Conservation (phyloP, 768 basidiomycete species). For the Kwoniella bestiolae region DNA sequence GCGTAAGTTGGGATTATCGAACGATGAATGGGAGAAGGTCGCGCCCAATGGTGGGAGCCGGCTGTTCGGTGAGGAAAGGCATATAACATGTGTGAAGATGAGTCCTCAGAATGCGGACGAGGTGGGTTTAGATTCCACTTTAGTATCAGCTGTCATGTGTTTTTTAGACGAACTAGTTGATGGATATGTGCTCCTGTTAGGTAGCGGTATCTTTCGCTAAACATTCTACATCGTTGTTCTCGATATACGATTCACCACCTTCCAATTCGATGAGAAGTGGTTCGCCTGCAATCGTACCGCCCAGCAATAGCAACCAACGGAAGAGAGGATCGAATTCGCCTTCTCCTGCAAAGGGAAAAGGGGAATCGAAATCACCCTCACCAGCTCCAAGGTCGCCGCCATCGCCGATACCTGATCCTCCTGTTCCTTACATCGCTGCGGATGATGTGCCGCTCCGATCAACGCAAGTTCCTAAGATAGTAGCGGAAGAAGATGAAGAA, state of each 20-base stretch:
- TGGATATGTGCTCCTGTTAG: no score
- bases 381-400: neutral
- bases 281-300: constrained; percentile 15
- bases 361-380: neutral
- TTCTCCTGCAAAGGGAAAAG: neutral
- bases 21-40: constrained; percentile 45
- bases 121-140: constrained; percentile 30
- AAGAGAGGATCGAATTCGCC: neutral
- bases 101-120: constrained; percentile 52
- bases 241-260: constrained; percentile 49
- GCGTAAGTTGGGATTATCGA: constrained; percentile 70
- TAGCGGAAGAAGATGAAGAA: neutral
- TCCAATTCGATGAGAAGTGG: constrained; percentile 9
- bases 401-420: neutral
- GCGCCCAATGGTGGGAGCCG: constrained; percentile 21
- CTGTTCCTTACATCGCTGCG: constrained; percentile 1
- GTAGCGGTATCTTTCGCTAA: constrained; percentile 45
- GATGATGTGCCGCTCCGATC: neutral
- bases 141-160: neutral
- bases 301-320: constrained; percentile 2
- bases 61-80: constrained; percentile 35
- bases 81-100: constrained; percentile 57
- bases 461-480: neutral
- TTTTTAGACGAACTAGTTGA: neutral
- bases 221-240: constrained; percentile 53